Evolutionary conservation across 2,329 filamentous ascomycete species (phyloP), one percentile per base, ranked within the genome.

Genomic region (Cladosporium velox): DNA sequence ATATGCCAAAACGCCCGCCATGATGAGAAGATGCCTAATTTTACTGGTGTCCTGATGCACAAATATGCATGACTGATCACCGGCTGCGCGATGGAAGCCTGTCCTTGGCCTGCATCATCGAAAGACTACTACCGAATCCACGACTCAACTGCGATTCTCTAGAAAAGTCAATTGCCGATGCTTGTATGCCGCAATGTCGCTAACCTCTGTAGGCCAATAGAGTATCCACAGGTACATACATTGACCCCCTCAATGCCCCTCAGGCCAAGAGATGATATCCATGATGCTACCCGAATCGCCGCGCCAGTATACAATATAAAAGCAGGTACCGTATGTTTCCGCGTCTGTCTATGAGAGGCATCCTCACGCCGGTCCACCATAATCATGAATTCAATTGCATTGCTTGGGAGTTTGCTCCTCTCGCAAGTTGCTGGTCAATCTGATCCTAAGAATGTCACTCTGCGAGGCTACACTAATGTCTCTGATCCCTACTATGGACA

Each of bases 401-500:
- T 55, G 24, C 30, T 64, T 14, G 61, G 61, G 35, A 44, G 35
- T 14, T 57, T 64, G 51, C 51, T 64, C 61, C 61, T 64, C 8
- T 64, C 61, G 18, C 61, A 64, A 35, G 61, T 35, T 24, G 24
- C 51, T 12, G 61, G 35, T 3, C 61, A 64, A n/a, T 64, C 61
- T 35, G 30, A 44, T 11, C 51, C 34, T 41, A 28, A 35, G 11
- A 51, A 52, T 26, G 59, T 41, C 2, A 61, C 44, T 30, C 32
- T 62, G 26, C n/a, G 51, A 21, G 66, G 63, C 35, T 66, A 47
- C 41, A 68, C 67, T 15, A 65, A 68, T 59, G 65, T 35, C 11
- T 66, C 67, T 34, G 67, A 66, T 28, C 65, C 63, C 10, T 67
- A 65, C 38, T 70, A 70, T 61, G 68, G 68, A 52, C 68, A 59